phyloP scores from a whole-genome alignment of 768 basidiomycete genomes.

The Phlebiopsis gigantea region DNA sequence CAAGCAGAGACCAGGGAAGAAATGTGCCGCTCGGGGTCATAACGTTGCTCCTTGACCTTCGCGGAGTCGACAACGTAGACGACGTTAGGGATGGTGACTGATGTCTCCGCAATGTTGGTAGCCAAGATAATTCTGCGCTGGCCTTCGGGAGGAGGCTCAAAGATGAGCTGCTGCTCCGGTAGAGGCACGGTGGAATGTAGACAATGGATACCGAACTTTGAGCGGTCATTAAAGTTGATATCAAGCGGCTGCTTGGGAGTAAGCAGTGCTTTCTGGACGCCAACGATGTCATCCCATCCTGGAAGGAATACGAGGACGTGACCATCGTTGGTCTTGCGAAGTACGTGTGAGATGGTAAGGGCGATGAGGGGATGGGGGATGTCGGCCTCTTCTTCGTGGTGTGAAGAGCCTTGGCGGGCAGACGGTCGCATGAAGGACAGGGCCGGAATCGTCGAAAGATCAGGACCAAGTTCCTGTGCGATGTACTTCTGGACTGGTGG shows the following conservation, averaged over 20 bases:
- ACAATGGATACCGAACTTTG: constrained; percentile 62
- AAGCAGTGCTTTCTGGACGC: constrained; percentile 60
- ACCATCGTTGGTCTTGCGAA: constrained; percentile 69
- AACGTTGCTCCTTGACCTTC: constrained; percentile 83
- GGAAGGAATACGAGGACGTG: constrained; percentile 89
- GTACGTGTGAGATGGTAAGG: constrained; percentile 72
- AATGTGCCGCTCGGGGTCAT: constrained; percentile 85
- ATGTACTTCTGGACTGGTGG: constrained; percentile 70
- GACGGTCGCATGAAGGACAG: constrained; percentile 6
- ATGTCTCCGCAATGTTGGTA: constrained; percentile 95
- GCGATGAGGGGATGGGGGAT: constrained; percentile 80
- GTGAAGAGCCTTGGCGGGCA: constrained; percentile 11
- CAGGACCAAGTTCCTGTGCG: constrained; percentile 55
- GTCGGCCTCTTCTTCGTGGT: constrained; percentile 53
- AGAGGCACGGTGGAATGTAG: constrained; percentile 89
- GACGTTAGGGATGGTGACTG: constrained; percentile 91
- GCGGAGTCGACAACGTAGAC: constrained; percentile 92
- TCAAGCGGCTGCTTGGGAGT: constrained; percentile 44
- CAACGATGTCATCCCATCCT: constrained; percentile 89
- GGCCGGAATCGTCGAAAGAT: constrained; percentile 5
- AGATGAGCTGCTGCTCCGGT: constrained; percentile 84
- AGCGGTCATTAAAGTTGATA: constrained; percentile 42
- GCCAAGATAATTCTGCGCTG: constrained; percentile 84
- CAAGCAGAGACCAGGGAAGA: constrained; percentile 87
- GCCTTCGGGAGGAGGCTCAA: constrained; percentile 72